phyloP scores from a whole-genome alignment of 2,329 filamentous ascomycete genomes.

The Ophiostoma perfectum region DNA sequence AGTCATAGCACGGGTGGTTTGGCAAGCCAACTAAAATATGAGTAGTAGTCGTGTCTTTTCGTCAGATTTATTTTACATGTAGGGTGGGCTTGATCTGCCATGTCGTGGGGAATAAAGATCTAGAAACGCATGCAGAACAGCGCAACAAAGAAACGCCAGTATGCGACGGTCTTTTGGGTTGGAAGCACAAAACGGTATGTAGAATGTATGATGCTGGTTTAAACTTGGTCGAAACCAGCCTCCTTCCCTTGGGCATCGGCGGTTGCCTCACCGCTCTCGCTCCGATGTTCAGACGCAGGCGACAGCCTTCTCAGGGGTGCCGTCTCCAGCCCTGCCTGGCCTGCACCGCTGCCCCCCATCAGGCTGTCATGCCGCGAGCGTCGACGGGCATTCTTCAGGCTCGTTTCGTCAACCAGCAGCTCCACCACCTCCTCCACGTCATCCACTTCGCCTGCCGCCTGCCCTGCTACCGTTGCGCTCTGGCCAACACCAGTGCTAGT shows the following conservation, averaged over 20 bases:
- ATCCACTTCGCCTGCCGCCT: conserved; percentile 7
- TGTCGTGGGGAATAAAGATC: no score
- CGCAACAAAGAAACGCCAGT: no score
- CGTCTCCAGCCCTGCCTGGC: conserved; percentile 32
- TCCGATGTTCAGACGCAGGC: not conserved
- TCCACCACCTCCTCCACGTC: conserved; percentile 34
- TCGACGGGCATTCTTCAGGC: conserved; percentile 51
- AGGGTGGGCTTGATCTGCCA: no score
- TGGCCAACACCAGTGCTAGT: no score
- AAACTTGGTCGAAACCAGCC: conserved; percentile 24
- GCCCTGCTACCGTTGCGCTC: no score
- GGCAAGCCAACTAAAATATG: not conserved
- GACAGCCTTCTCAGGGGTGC: conserved; percentile 29
- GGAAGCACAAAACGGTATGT: not conserved
- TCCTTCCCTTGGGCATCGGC: conserved; percentile 3
- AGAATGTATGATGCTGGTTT: not conserved
- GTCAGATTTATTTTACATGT: not conserved
- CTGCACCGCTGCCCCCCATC: conserved; percentile 36
- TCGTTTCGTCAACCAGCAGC: conserved; percentile 45
- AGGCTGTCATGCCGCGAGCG: conserved; percentile 52
- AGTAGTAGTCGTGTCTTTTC: not conserved
- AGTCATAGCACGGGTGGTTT: not conserved
- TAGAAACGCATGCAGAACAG: no score
- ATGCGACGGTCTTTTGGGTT: no score
- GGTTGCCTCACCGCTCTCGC: not conserved